Percentiles rank a stretch among this genome's conserved stretches.
phyloP scores from a whole-genome alignment of 495 filamentous ascomycete species.

The Astrothelium macrocarpum region DNA sequence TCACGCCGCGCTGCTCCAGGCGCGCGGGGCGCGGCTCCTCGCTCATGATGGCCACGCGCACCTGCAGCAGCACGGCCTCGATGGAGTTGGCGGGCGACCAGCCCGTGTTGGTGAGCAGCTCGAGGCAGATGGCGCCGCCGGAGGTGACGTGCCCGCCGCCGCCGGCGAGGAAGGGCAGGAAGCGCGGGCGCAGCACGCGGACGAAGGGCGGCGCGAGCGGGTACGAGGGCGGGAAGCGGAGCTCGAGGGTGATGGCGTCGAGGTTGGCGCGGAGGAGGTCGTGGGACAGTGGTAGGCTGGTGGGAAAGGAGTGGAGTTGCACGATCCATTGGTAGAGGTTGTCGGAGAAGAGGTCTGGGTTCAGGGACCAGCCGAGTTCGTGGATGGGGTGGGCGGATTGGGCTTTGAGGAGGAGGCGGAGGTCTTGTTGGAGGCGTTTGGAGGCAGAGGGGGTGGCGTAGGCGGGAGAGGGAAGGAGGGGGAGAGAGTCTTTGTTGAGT shows the following conservation, averaged over 20 bases:
- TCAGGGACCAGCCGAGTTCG: conserved; percentile 79
- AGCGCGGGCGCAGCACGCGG: conserved; percentile 72
- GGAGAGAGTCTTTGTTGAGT: conserved; percentile 47
- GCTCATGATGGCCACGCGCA: conserved; percentile 64
- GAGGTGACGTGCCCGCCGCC: conserved; percentile 83
- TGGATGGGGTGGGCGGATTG: conserved; percentile 54
- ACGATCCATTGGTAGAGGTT: conserved; percentile 94
- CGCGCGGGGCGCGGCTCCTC: conserved; percentile 64
- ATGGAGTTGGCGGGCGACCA: conserved; percentile 67
- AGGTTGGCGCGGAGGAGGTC: conserved; percentile 59
- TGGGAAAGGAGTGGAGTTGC: conserved; percentile 76
- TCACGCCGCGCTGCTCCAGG: too few relatives aligned
- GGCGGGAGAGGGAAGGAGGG: conserved; percentile 50
- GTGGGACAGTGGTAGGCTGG: conserved; percentile 53
- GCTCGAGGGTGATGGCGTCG: conserved; percentile 65
- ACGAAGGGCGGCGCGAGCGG: conserved; percentile 79
- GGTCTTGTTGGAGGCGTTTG: conserved; percentile 51
- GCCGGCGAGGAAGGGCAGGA: conserved; percentile 56
- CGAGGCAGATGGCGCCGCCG: conserved; percentile 89
- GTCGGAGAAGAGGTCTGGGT: conserved; percentile 40
- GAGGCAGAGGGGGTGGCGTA: conserved; percentile 60
- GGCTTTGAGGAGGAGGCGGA: conserved; percentile 50
- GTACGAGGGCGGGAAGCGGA: conserved; percentile 65
- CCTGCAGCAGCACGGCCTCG: conserved; percentile 74
- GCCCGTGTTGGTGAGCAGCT: conserved; percentile 74